Evolutionary conservation across 305 asterid species (phyloP).

Genomic region (Plantago rigida): DNA sequence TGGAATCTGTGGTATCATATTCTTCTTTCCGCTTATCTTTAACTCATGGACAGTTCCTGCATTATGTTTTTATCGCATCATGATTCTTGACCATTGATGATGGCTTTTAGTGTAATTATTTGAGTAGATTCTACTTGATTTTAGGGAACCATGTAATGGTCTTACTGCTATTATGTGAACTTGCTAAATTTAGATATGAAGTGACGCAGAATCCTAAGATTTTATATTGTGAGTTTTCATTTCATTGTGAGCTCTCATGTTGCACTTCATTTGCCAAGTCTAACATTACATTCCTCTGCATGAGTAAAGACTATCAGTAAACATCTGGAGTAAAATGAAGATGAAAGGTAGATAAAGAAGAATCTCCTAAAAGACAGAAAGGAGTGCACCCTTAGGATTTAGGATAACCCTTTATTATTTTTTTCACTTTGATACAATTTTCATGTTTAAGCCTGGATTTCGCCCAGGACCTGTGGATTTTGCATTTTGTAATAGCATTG

Average conservation of each 20-base stretch:
- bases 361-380: no score
- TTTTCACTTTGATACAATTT: background rate
- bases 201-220: background rate
- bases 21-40: constrained; percentile 21
- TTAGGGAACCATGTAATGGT: background rate
- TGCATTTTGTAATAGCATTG: constrained; percentile 20
- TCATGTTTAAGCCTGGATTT: background rate
- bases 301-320: background rate
- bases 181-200: background rate
- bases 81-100: background rate
- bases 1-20: constrained; percentile 72
- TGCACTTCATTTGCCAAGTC: background rate
- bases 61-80: constrained; percentile 10
- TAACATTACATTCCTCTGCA: background rate
- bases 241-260: background rate
- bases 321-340: background rate
- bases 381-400: background rate
- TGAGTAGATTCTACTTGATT: no score
- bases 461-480: constrained; percentile 12
- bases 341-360: no score
- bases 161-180: background rate
- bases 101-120: background rate
- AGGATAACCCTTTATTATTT: background rate
- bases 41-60: constrained; percentile 18
- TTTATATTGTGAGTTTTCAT: no score